Base-by-base conservation (phyloP, 352 stramenopile genomes). In the Phytophthora palmivora region DNA sequence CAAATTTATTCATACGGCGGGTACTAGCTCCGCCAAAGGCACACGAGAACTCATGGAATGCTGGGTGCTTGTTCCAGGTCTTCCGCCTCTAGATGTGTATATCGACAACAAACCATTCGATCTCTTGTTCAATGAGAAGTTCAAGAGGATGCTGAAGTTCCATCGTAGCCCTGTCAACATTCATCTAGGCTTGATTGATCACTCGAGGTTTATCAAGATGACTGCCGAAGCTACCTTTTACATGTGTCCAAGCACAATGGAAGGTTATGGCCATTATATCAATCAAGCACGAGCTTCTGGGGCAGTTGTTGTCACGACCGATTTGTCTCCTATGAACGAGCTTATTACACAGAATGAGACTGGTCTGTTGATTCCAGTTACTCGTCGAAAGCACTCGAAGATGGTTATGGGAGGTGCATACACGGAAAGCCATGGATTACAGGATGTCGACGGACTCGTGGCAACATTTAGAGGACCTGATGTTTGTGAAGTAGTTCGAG, bases 251-350 rank as follows among this genome's bases (percentile, higher is more conserved):
- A 92, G 82, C 38, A 26, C 37, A 1, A 75, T 62, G n/a, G n/a
- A n/a, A n/a, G n/a, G n/a, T n/a, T n/a, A n/a, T n/a, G n/a, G n/a
- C n/a, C n/a, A n/a, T n/a, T 84, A 84, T 55, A 84, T 90, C 50
- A 90, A 90, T 52, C 81, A 90, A 36, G 81, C 75, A 1, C 72
- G 78, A 3, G 78, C 81, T 2, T 37, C 74, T 21, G 74, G 81
- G 2, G 77, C 55, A 12, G 56, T 88, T 10, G 58, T 88, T 9
- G 33, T 90, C 32, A 78, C 81, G 0, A 82, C 81, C 0, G 66
- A 88, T 34, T 48, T 74, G 14, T 69, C 73, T n/a, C 81, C 81
- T 6, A 90, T 90, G 81, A 90, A 88, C 43, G 81, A 90, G 50
- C 57, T 90, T 6, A 63, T 79, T 21, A 38, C 37, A 14, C 48